A percentile compares a stretch with the other conserved stretches of the same genome.
Evolutionary conservation across 2,329 filamentous ascomycete species (phyloP).

Genomic region (Alternaria consortialis): DNA sequence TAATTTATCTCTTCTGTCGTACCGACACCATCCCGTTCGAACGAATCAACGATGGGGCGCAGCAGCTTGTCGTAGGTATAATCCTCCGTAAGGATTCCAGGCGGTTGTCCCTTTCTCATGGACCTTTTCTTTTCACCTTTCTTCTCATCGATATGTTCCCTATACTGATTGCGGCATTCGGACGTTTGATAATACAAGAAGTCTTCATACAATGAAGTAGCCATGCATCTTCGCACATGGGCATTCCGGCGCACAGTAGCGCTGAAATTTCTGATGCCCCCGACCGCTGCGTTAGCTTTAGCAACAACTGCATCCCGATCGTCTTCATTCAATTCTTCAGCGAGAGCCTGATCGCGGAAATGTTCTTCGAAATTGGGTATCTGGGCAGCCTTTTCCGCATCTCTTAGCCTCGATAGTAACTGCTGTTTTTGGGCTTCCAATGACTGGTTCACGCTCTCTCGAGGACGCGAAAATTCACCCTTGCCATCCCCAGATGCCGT

Average conservation of each 20-base stretch:
- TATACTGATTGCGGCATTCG: neutral
- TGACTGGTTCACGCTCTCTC: neutral
- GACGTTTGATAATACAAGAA: neutral
- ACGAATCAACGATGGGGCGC: neutral
- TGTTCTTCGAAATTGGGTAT: neutral
- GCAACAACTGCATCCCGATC: neutral
- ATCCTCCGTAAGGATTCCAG: neutral
- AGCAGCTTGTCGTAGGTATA: neutral
- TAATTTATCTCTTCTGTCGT: neutral
- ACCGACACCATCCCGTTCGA: neutral
- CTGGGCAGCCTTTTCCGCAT: neutral
- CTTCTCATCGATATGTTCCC: neutral
- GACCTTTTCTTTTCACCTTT: neutral
- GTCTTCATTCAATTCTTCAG: neutral
- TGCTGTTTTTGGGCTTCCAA: neutral
- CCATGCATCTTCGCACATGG: neutral
- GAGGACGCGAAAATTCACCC: neutral
- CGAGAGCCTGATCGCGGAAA: neutral
- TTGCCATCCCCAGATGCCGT: neutral
- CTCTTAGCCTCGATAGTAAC: neutral
- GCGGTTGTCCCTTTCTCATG: neutral
- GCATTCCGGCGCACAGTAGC: neutral
- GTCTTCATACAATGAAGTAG: neutral
- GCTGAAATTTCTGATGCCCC: neutral
- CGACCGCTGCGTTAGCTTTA: neutral